Evolutionary conservation across 441 rosid genomes (phyloP).

Genomic region (Gossypium schwendimanii): DNA sequence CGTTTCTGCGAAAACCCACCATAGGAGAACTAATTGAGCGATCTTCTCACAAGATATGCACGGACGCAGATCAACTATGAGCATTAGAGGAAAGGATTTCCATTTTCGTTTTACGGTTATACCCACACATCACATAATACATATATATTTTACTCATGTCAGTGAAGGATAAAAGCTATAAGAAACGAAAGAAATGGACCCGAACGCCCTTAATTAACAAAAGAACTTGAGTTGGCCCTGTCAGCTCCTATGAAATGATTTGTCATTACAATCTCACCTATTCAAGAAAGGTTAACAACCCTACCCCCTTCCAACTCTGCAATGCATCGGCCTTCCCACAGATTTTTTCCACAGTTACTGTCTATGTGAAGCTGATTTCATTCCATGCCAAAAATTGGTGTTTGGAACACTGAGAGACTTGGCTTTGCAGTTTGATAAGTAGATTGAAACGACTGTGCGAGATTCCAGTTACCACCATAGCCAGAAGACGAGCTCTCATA

Average conservation of each 20-base stretch:
- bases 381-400: slow-evolving; percentile 82
- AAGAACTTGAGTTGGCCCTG: slow-evolving; percentile 31
- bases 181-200: not conserved
- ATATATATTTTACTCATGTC: too few species aligned
- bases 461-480: slow-evolving; percentile 37
- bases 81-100: too few species aligned
- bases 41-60: too few species aligned
- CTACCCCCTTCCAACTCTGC: not conserved
- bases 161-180: too few species aligned
- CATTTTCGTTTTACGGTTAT: too few species aligned
- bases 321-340: not conserved
- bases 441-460: slow-evolving; percentile 37
- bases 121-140: too few species aligned
- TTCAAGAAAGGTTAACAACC: slow-evolving; percentile 10
- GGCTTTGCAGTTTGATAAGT: slow-evolving; percentile 53
- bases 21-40: too few species aligned
- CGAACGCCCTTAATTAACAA: not conserved
- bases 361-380: slow-evolving; percentile 30
- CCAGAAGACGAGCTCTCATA: slow-evolving; percentile 15
- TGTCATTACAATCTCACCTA: slow-evolving; percentile 23
- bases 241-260: slow-evolving; percentile 26
- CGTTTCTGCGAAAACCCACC: too few species aligned
- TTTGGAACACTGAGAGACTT: slow-evolving; percentile 61
- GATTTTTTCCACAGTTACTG: not conserved
- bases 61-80: too few species aligned